Percentiles rank a stretch among this genome's conserved stretches.
phyloP scores from a whole-genome alignment of 352 stramenopile species.

The Phytopythium ostracodes region DNA sequence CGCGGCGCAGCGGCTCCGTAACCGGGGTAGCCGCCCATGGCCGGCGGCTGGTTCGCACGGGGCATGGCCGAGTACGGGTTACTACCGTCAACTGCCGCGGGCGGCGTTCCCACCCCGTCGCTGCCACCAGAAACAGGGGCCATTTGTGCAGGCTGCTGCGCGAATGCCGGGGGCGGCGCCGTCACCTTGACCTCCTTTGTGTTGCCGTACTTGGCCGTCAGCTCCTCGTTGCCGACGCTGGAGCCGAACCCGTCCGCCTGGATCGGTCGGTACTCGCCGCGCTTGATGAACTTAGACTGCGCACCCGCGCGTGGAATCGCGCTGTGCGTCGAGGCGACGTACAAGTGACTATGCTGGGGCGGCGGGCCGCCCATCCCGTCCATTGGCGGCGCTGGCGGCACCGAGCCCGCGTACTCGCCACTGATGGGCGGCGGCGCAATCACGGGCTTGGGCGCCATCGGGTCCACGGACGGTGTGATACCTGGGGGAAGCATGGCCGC shows the following conservation, averaged over 20 bases:
- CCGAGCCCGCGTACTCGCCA: conserved; percentile 41
- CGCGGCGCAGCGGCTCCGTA: conserved; percentile 16
- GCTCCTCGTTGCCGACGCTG: conserved; percentile 84
- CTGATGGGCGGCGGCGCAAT: conserved; percentile 63
- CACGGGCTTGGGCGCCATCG: conserved; percentile 50
- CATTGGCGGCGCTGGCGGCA: conserved; percentile 16
- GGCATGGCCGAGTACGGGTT: conserved; percentile 45
- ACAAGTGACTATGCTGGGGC: conserved; percentile 58
- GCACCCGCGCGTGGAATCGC: conserved; percentile 61
- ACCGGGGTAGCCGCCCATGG: conserved; percentile 23
- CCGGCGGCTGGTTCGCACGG: conserved; percentile 10
- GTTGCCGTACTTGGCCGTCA: conserved; percentile 90
- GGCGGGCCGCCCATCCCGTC: conserved; percentile 17
- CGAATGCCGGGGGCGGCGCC: conserved; percentile 52
- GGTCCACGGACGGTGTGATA: conserved; percentile 72
- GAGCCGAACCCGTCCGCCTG: conserved; percentile 87
- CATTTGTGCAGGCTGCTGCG: conserved; percentile 8
- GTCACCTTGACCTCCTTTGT: conserved; percentile 76
- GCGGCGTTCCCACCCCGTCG: conserved; percentile 1
- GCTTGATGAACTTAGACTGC: conserved; percentile 45
- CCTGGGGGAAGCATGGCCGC: conserved; percentile 60
- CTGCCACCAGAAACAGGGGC: conserved; percentile 5
- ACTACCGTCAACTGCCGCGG: conserved; percentile 13
- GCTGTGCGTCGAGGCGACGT: conserved; percentile 74
- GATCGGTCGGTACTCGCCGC: conserved; percentile 77